Evolutionary conservation across 1,284 basidiomycete species (phyloP), one percentile per base, ranked within the genome.

Genomic region (Cutaneotrichosporon dermatis): DNA sequence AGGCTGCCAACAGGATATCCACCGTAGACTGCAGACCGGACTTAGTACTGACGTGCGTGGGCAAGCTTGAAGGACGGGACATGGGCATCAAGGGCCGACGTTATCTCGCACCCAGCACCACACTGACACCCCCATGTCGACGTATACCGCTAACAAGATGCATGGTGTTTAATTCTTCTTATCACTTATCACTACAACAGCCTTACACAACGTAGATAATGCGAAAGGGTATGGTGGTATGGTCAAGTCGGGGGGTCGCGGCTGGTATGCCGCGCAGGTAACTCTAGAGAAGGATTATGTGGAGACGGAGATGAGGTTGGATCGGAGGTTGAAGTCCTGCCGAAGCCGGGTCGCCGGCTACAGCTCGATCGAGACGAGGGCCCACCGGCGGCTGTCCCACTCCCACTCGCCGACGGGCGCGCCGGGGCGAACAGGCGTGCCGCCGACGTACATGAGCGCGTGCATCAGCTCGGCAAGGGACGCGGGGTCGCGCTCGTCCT

Each of bases 301-400:
- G 46, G 46, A 49, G 34, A 33, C n/a, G 46, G 34, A 48, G 33
- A 48, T 16, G 4, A 16, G 13, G 7, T 25, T n/a, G 46, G 34
- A 36, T 25, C 25, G 25, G 25, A 25, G 25, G 25, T 25, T 25
- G 25, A 25, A 25, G 25, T 25, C 39, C 8, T 40, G 8, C 39
- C 39, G 39, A 40, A 12, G 8, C 39, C 34, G 49, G 33, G 34
- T 36, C 46, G 11, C 33, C 34, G 46, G 33, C 65, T 66, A 77
- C 61, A 77, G 57, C 61, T 79, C 77, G 63, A 79, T 71, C n/a
- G 72, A 75, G 10, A 79, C 75, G 59, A 79, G 60, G 10, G 76
- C 75, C 76, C 76, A 79, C 36, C 69, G 66, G 36, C 55, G 66
- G 11, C 64, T 55, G 60, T 79, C 74, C 74, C 75, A 79, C 35